Evolutionary conservation across 371 early-diverging fungal species (phyloP).

Genomic region (Lichtheimia corymbifera): DNA sequence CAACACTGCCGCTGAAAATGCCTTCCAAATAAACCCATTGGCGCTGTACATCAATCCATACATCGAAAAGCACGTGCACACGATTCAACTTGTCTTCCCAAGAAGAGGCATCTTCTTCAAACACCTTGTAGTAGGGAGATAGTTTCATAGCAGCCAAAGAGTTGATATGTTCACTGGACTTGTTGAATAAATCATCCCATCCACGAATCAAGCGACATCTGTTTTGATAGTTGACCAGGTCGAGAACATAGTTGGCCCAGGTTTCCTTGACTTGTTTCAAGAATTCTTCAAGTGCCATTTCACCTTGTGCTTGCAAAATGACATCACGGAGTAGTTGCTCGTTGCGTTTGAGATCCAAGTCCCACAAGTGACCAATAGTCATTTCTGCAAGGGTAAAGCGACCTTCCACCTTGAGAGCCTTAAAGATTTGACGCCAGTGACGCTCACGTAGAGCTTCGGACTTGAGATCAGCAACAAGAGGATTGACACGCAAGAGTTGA

Average conservation of each 20-base stretch:
- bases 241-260: conserved; percentile 91
- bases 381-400: conserved; percentile 75
- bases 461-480: conserved; percentile 87
- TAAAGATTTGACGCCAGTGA: conserved; percentile 95
- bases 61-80: conserved; percentile 94
- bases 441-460: conserved; percentile 96
- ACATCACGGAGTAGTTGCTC: conserved; percentile 85
- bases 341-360: conserved; percentile 86
- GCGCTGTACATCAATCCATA: conserved; percentile 99
- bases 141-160: conserved; percentile 96
- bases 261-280: conserved; percentile 87
- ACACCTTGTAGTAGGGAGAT: conserved; percentile 96
- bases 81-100: conserved; percentile 98
- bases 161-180: conserved; percentile 93
- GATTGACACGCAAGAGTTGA: conserved; percentile 78
- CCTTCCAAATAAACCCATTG: conserved; percentile 99
- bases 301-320: conserved; percentile 93
- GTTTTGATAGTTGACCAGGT: conserved; percentile 96
- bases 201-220: conserved; percentile 94
- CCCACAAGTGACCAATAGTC: conserved; percentile 96
- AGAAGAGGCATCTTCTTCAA: conserved; percentile 93
- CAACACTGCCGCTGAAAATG: conserved; percentile 93
- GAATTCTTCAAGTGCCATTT: conserved; percentile 98
- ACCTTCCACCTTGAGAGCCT: conserved; percentile 75
- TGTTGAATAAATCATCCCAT: conserved; percentile 97